Percentiles rank a stretch among this genome's conserved stretches.
Conservation (phyloP, 805 yeast species). For the Priceomyces medius region DNA sequence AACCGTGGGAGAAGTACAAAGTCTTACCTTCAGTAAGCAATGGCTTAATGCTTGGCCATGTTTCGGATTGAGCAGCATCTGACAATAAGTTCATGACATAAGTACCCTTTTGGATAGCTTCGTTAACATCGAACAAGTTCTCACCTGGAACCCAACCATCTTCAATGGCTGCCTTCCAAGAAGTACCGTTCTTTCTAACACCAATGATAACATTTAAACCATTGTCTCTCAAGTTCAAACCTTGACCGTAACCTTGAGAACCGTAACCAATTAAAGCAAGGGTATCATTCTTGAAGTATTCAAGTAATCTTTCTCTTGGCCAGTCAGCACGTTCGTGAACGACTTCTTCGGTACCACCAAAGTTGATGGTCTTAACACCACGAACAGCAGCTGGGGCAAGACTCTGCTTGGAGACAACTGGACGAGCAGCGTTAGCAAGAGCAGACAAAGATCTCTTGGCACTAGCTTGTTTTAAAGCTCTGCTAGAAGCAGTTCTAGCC, state of each 20-base stretch:
- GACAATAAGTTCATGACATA: conserved; percentile 96
- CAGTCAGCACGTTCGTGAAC: conserved; percentile 99
- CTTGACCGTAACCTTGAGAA: conserved; percentile 99
- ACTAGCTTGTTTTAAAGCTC: conserved; percentile 43
- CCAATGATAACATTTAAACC: conserved; percentile 97
- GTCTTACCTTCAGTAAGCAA: conserved; percentile 95
- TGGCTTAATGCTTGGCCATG: conserved; percentile 88
- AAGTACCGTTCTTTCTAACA: conserved; percentile 98
- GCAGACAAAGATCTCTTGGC: conserved; percentile 68
- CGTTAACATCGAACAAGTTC: conserved; percentile 91
- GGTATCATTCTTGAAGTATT: conserved; percentile 97
- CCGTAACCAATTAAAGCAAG: conserved; percentile 98
- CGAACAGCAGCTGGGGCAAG: conserved; percentile 60
- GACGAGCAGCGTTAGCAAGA: conserved; percentile 46
- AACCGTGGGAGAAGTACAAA: conserved; percentile 98
- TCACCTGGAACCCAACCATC: conserved; percentile 99
- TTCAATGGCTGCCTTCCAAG: conserved; percentile 99
- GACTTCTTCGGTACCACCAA: conserved; percentile 91
- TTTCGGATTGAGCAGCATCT: conserved; percentile 99
- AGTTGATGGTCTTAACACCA: conserved; percentile 95
- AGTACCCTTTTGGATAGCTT: conserved; percentile 91
- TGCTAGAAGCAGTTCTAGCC: conserved; percentile 48
- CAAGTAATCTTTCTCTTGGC: conserved; percentile 95
- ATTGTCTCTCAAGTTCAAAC: conserved; percentile 98
- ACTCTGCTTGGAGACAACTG: conserved; percentile 39